phyloP scores from a whole-genome alignment of 2,329 filamentous ascomycete genomes.

The Plectosphaerella plurivora region DNA sequence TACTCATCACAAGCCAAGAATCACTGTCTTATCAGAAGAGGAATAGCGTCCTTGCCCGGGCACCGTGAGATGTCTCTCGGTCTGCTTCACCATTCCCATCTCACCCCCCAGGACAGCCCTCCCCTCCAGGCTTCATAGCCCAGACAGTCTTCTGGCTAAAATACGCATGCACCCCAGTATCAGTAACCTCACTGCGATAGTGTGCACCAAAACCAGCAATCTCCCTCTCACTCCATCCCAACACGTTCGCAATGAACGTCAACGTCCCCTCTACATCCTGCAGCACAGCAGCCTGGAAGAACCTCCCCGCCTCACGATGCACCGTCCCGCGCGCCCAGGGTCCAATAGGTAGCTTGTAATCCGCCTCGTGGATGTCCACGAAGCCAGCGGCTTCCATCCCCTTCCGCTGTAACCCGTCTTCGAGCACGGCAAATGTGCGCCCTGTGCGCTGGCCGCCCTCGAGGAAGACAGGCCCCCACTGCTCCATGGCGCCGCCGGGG shows the following conservation, averaged over 20 bases:
- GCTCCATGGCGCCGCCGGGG: constrained; percentile 20
- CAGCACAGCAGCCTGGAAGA: constrained; percentile 21
- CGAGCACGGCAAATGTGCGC: constrained; percentile 22
- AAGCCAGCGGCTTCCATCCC: constrained; percentile 24
- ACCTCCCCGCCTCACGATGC: constrained; percentile 30
- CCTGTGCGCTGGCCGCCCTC: constrained; percentile 26
- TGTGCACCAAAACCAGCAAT: constrained; percentile 27
- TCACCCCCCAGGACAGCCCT: too few relatives aligned
- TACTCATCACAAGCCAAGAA: too few relatives aligned
- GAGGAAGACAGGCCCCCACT: constrained; percentile 27
- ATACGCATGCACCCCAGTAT: constrained; percentile 19
- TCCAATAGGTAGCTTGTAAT: constrained; percentile 26
- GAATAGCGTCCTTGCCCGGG: too few relatives aligned
- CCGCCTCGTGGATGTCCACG: constrained; percentile 14
- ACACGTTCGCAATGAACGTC: constrained; percentile 28
- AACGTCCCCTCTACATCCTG: constrained; percentile 26
- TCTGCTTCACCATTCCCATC: too few relatives aligned
- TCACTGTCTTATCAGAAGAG: too few relatives aligned
- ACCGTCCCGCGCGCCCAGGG: constrained; percentile 33
- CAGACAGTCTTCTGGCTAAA: constrained; percentile 24
- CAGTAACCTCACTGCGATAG: constrained; percentile 24
- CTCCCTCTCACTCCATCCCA: constrained; percentile 27
- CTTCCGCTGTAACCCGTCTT: constrained; percentile 22
- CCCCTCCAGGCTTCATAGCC: constrained; percentile 17
- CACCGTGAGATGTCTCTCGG: too few relatives aligned